Conservation (phyloP, 169 alveolate genomes). For the Babesia ovis region DNA sequence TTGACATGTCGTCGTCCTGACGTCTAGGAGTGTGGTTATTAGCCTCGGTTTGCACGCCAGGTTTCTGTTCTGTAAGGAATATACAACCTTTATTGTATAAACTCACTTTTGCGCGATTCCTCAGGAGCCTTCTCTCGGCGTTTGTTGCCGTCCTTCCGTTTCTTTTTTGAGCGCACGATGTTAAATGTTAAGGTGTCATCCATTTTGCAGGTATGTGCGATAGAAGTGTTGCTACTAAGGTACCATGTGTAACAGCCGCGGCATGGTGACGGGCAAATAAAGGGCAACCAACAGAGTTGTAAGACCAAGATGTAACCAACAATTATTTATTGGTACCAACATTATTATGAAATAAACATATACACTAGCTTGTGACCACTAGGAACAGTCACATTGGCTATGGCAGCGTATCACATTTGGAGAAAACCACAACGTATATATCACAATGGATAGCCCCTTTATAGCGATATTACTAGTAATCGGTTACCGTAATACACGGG, state of each 20-base stretch:
- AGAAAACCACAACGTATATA: too few species aligned
- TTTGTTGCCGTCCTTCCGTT: not conserved
- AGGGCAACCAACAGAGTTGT: too few species aligned
- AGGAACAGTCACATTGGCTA: too few species aligned
- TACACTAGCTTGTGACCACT: too few species aligned
- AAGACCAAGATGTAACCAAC: too few species aligned
- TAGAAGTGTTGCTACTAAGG: not conserved
- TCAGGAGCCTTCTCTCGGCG: not conserved
- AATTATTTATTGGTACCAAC: too few species aligned
- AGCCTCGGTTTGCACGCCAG: not conserved
- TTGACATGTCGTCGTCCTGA: constrained; percentile 1
- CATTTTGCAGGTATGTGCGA: constrained; percentile 1
- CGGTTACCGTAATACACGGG: too few species aligned
- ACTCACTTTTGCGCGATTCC: constrained; percentile 12
- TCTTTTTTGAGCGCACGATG: constrained; percentile 22
- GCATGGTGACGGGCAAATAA: too few species aligned
- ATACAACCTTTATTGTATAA: not conserved
- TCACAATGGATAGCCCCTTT: too few species aligned
- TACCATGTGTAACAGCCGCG: not conserved
- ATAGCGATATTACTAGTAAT: too few species aligned
- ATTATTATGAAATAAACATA: too few species aligned
- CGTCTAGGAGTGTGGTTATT: not conserved
- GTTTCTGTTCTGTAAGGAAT: not conserved
- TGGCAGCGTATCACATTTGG: too few species aligned
- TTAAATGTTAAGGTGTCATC: constrained; percentile 17